Evolutionary conservation across 108 stramenopile genomes (phyloP).

Genomic region (Aurantiochytrium sp.): DNA sequence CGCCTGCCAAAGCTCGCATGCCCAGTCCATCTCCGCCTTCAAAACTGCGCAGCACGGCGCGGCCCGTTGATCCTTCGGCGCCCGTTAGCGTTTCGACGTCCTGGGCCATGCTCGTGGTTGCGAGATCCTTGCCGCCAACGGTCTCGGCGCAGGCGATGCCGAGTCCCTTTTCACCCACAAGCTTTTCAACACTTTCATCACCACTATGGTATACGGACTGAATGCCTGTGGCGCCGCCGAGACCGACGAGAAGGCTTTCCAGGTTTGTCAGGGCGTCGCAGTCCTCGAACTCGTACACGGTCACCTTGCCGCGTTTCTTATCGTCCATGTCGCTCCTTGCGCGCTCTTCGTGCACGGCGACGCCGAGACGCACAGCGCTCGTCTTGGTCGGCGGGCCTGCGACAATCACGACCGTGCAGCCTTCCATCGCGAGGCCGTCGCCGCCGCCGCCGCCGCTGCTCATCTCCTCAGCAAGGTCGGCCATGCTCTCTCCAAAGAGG

Average conservation of each 20-base stretch:
- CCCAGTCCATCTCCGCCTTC: background rate
- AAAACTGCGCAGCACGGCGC: background rate
- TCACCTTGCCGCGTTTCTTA: background rate
- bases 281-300: background rate
- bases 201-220: background rate
- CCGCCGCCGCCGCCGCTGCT: background rate
- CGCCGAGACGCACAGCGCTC: background rate
- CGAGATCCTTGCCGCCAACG: background rate
- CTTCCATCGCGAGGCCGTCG: background rate
- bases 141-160: background rate
- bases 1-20: background rate
- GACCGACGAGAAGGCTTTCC: background rate
- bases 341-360: background rate
- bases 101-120: background rate
- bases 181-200: background rate
- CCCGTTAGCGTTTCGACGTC: background rate
- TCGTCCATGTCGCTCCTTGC: background rate
- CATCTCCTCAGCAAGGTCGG: too few species aligned
- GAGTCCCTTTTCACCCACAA: background rate
- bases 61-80: background rate
- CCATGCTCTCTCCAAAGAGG: too few species aligned
- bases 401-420: background rate
- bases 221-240: background rate
- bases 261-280: background rate
- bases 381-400: background rate